Evolutionary conservation across 2,329 filamentous ascomycete species (phyloP).

Genomic region (Colletotrichum noveboracense): DNA sequence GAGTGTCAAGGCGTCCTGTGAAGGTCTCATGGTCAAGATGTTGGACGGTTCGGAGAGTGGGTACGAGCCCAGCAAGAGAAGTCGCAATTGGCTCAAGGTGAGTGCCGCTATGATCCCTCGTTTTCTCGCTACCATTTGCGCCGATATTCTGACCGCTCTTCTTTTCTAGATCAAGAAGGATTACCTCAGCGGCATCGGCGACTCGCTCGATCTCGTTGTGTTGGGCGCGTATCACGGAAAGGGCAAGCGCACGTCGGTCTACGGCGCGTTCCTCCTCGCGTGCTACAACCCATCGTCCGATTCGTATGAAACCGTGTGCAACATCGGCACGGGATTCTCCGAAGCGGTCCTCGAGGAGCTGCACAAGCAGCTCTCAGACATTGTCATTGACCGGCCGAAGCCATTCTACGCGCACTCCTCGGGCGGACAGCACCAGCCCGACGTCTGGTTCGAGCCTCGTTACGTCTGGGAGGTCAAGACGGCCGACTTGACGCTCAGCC

Average conservation of each 20-base stretch:
- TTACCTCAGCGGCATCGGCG: slow-evolving; percentile 90
- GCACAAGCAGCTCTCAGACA: slow-evolving; percentile 74
- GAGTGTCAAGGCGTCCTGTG: slow-evolving; percentile 92
- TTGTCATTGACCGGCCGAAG: slow-evolving; percentile 88
- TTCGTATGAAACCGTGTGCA: slow-evolving; percentile 94
- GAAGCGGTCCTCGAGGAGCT: slow-evolving; percentile 93
- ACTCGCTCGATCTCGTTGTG: slow-evolving; percentile 95
- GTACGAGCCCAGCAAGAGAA: slow-evolving; percentile 95
- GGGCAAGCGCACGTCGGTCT: slow-evolving; percentile 94
- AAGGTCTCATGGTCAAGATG: slow-evolving; percentile 99
- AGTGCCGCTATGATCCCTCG: slow-evolving; percentile 19
- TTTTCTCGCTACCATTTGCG: neutral
- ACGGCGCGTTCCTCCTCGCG: slow-evolving; percentile 93
- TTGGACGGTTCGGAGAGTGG: slow-evolving; percentile 89
- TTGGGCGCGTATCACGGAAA: slow-evolving; percentile 93
- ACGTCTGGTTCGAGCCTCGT: slow-evolving; percentile 96
- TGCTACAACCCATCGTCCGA: slow-evolving; percentile 86
- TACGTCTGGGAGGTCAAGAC: slow-evolving; percentile 98
- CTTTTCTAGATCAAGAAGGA: slow-evolving; percentile 86
- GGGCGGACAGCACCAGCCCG: slow-evolving; percentile 90
- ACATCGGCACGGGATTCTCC: slow-evolving; percentile 96
- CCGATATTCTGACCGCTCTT: neutral
- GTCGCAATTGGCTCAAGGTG: slow-evolving; percentile 97
- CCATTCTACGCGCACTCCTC: slow-evolving; percentile 90
- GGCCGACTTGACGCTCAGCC: slow-evolving; percentile 90